A percentile compares a stretch with the other conserved stretches of the same genome.
Evolutionary conservation across 257 asterid species (phyloP).

Genomic region (Solanum tarijense): DNA sequence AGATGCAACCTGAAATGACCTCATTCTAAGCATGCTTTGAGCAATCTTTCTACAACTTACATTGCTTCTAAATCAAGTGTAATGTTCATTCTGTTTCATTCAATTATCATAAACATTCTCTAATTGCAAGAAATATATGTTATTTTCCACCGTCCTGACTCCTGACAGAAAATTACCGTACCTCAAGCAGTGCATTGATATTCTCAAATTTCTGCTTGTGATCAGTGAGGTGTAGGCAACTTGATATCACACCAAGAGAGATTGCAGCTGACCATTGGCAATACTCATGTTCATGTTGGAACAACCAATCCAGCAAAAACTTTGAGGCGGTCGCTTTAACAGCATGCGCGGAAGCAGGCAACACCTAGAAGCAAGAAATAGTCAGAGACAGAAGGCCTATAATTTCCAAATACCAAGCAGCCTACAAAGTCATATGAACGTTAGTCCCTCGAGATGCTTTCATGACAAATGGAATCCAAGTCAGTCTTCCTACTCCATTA

Average conservation of each 20-base stretch:
- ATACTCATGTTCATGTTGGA: conserved; percentile 76
- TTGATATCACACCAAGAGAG: conserved; percentile 86
- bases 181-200: conserved; percentile 77
- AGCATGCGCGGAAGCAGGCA: conserved; percentile 68
- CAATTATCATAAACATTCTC: background rate
- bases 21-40: background rate
- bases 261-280: conserved; percentile 98
- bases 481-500: background rate
- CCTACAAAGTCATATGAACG: background rate
- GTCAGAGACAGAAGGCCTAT: background rate
- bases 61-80: background rate
- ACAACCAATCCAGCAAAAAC: conserved; percentile 68
- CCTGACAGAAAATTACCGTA: conserved; percentile 12
- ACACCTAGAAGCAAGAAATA: conserved; percentile 32
- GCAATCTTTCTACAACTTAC: background rate
- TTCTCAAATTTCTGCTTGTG: conserved; percentile 60
- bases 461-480: background rate
- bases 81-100: background rate
- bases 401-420: background rate
- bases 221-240: conserved; percentile 89
- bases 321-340: conserved; percentile 65
- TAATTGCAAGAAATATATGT: background rate
- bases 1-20: conserved; percentile 55
- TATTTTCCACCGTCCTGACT: background rate
- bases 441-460: background rate